Conservation (phyloP, 495 filamentous ascomycete genomes). For the Tetracladium setigerum region DNA sequence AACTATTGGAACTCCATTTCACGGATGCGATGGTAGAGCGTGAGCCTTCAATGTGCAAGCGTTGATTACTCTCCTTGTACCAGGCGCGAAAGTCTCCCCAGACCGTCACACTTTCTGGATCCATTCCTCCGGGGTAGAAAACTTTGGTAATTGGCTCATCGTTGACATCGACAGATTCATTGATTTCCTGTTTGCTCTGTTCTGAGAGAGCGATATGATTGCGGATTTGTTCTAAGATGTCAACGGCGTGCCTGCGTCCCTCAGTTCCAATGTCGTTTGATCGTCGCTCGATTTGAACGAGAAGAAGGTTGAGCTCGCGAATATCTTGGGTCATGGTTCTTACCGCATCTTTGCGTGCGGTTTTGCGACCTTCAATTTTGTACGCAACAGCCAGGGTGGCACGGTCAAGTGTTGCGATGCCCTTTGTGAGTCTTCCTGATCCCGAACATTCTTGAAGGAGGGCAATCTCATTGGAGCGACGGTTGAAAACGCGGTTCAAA, state of each 20-base stretch:
- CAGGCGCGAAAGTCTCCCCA: constrained; percentile 23
- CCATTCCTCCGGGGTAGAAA: constrained; percentile 6
- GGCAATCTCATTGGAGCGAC: constrained; percentile 6
- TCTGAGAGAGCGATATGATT: constrained; percentile 16
- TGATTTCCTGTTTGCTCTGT: constrained; percentile 11
- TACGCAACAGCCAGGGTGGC: constrained; percentile 24
- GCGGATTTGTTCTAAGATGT: constrained; percentile 15
- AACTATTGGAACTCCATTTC: constrained; percentile 15
- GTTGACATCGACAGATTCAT: constrained; percentile 12
- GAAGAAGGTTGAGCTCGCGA: constrained; percentile 12
- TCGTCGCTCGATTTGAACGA: constrained; percentile 15
- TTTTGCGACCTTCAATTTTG: constrained; percentile 29
- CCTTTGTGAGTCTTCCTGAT: constrained; percentile 20
- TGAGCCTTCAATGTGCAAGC: constrained; percentile 21
- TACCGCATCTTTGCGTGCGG: constrained; percentile 21
- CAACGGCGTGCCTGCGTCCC: constrained; percentile 7
- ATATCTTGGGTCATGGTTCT: constrained; percentile 21
- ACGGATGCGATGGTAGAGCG: constrained; percentile 11
- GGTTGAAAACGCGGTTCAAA: constrained; percentile 9
- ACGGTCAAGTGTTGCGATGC: constrained; percentile 18
- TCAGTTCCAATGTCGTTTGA: constrained; percentile 5
- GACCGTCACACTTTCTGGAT: not conserved
- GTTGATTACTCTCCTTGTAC: constrained; percentile 5
- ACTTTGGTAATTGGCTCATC: constrained; percentile 25
- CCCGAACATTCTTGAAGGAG: constrained; percentile 12